Percentiles rank a stretch among this genome's conserved stretches.
Conservation (phyloP, 805 yeast species). For the Phaffomyces antillensis region DNA sequence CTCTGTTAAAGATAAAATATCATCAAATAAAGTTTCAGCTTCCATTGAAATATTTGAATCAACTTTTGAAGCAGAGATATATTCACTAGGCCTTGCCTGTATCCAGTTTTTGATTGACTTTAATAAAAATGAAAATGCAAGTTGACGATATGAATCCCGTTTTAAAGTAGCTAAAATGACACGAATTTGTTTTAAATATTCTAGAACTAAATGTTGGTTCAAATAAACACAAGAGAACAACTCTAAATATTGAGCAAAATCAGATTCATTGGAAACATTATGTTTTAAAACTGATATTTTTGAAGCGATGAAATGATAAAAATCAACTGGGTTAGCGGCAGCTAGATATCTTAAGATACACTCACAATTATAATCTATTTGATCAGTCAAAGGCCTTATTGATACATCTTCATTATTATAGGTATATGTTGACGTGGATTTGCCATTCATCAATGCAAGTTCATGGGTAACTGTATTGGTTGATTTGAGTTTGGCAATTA, state of each 20-base stretch:
- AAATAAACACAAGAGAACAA: conserved; percentile 37
- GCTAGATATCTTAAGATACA: conserved; percentile 39
- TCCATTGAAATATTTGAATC: conserved; percentile 19
- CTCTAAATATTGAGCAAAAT: conserved; percentile 38
- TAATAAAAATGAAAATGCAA: conserved; percentile 39
- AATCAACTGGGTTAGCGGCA: conserved; percentile 42
- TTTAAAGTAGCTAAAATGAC: conserved; percentile 30
- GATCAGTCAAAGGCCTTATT: conserved; percentile 21
- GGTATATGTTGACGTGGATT: conserved; percentile 8
- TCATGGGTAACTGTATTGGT: conserved; percentile 25
- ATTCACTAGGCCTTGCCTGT: conserved; percentile 41
- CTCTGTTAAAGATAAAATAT: conserved; percentile 24
- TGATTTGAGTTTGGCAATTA: conserved; percentile 27
- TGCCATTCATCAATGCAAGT: conserved; percentile 25
- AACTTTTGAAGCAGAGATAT: conserved; percentile 21
- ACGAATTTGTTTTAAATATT: conserved; percentile 34
- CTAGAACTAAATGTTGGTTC: conserved; percentile 28
- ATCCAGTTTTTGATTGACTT: conserved; percentile 44
- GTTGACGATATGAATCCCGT: conserved; percentile 38
- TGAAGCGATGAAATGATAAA: conserved; percentile 27
- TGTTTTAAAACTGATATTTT: conserved; percentile 28
- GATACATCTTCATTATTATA: conserved; percentile 16
- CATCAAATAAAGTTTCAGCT: conserved; percentile 32
- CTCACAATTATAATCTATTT: conserved; percentile 33
- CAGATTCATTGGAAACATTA: conserved; percentile 28